Base-by-base conservation (phyloP, 2,329 filamentous ascomycete species). In the Trichoderma sp. region DNA sequence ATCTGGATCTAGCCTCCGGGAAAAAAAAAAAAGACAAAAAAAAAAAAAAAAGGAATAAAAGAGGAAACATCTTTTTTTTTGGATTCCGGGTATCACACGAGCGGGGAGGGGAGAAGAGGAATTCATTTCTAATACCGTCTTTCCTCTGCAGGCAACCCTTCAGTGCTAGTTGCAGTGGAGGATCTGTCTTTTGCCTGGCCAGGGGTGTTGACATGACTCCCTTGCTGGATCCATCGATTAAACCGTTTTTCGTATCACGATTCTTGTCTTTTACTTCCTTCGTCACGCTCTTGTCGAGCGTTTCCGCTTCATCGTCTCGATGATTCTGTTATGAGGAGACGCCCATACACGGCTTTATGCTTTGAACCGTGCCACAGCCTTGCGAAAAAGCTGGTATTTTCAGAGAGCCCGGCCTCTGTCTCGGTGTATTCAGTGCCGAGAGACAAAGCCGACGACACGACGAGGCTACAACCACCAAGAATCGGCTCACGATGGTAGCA, bases 191-290 rank as follows among this genome's bases (percentile, higher is more conserved):
- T 64, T 45, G 48, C 37, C 61, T 65, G 27, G 34, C 37, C 61
- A 57, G 52, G 60, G 61, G 61, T 37, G 29, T 65, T 10, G 35
- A 57, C 27, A 52, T 48, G 59, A 63, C 59, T 63, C 59, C 59
- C 59, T 42, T 42, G 34, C 39, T 53, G 34, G 34, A 29, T 19
- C 56, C 35, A 42, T 35, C 34, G 22, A 60, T 60, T n/a, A 35
- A 39, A 29, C 25, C 63, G n/a, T 52, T 8, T 15, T 48, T 35
- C 37, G 27, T n/a, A 48, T 34, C 48, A 22, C 27, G n/a, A 35
- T 35, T 25, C 10, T 25, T 45, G 37, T 35, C 29, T 56, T 32
- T 39, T 64, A 25, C n/a, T 42, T 48, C 32, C n/a, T 17, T 64
- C 27, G 8, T 37, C 37, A 27, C 35, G n/a, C n/a, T 37, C 5